Base-by-base conservation (phyloP, 148 eudicot species). In the Camellia sinensis region DNA sequence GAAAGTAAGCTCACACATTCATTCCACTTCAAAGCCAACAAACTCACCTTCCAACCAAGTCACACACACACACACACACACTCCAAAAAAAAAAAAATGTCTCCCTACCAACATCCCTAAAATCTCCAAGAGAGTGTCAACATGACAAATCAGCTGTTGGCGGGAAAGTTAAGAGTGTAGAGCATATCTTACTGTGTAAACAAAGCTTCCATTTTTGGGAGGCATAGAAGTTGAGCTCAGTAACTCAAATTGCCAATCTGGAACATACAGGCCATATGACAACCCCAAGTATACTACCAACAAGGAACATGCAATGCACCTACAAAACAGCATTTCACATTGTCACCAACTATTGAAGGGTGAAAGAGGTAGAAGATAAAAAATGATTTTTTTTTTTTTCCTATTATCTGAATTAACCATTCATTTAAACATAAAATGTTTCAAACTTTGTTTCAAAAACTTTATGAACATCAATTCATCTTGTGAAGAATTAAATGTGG, bases 161-260 rank as follows among this genome's bases (percentile, higher is more conserved):
- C 45, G 41, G 67, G 40, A 74, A 74, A 40, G 45, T 18, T 43
- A 43, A 60, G 50, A 57, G 13, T 1, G 6, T 67, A 56, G 45
- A 61, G 9, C 73, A 73, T 60, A 29, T 74, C 86, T 83, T 82
- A 91, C 93, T 85, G 73, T 71, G 79, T 84, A 82, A 63, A 82
- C 75, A 83, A 67, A 7, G 79, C 80, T 85, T 18, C 79, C 83
- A 82, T 90, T 89, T 41, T 84, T 77, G 40, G 85, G 45, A 71
- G 74, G 67, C 54, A 83, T 53, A 73, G 87, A 84, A 48, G 74
- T 57, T 71, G 85, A 72, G 29, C 76, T 78, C 71, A 88, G 76
- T 63, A 68, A 80, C 75, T 80, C 82, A 62, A 91, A 86, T 70
- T 91, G 87, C 98, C 98, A 94, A 85, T 94, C 97, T 40, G 97